Percentiles rank a stretch among this genome's conserved stretches.
Evolutionary conservation across 129 eudicot genomes (phyloP).

Genomic region (Erigeron canadensis): DNA sequence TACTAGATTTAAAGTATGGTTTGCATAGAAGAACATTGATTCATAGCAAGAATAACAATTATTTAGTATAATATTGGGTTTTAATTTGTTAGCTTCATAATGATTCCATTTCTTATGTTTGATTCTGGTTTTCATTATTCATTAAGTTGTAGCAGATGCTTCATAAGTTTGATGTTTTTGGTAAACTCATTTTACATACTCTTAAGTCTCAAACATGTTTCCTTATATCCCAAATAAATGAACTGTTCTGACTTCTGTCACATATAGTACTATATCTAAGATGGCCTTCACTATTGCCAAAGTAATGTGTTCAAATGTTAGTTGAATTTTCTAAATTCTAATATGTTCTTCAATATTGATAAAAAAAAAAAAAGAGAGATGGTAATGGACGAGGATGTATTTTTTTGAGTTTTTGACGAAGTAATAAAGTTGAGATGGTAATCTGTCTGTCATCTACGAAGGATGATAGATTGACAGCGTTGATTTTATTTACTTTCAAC

Average conservation of each 20-base stretch:
- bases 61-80: slow-evolving; percentile 3
- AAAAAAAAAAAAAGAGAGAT: slow-evolving; percentile 3
- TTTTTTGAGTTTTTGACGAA: neutral
- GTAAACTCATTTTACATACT: neutral
- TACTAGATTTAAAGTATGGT: neutral
- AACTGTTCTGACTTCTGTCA: too few relatives aligned
- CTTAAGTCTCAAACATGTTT: neutral
- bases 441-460: slow-evolving; percentile 5
- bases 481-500: neutral
- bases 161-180: slow-evolving; percentile 1
- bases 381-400: neutral
- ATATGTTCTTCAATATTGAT: neutral
- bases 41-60: neutral
- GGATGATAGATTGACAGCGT: slow-evolving; percentile 12
- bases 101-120: too few relatives aligned
- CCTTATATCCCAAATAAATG: neutral
- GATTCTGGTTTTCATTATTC: too few relatives aligned
- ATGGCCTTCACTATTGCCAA: too few relatives aligned
- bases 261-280: too few relatives aligned
- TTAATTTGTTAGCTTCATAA: neutral
- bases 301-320: neutral
- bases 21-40: neutral
- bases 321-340: slow-evolving; percentile 1
- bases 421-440: neutral
- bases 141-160: neutral